These are phyloP conservation scores for Phanerochaete sordida DNA, from an alignment of 768 basidiomycete species.

Conservation along the genomic window DNA sequence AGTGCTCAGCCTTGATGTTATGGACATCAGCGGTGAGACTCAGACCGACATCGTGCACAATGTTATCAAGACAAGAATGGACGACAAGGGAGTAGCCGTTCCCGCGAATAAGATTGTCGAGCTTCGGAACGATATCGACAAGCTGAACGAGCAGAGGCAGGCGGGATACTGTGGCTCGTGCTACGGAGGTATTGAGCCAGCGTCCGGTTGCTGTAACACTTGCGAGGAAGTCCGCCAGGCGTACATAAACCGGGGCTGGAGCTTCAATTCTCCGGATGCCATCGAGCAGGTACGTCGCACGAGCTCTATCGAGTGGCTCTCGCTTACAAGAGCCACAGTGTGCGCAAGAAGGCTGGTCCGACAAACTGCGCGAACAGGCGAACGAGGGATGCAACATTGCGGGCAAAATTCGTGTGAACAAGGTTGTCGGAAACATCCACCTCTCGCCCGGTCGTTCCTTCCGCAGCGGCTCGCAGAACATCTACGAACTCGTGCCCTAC, in stretches of 20 bases:
- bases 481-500: conserved; percentile 92
- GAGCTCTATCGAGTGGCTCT: not conserved
- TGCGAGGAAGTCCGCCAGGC: conserved; percentile 93
- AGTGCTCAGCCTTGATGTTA: conserved; percentile 96
- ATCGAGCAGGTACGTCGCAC: conserved; percentile 80
- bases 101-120: conserved; percentile 54
- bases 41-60: conserved; percentile 91
- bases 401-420: conserved; percentile 92
- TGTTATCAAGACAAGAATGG: conserved; percentile 78
- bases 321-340: conserved; percentile 51
- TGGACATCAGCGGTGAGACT: conserved; percentile 97
- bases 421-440: conserved; percentile 94
- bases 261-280: conserved; percentile 83
- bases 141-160: conserved; percentile 57
- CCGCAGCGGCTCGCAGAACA: conserved; percentile 75
- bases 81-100: conserved; percentile 54
- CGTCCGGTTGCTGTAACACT: conserved; percentile 86
- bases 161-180: conserved; percentile 90
- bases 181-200: conserved; percentile 80
- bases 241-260: conserved; percentile 93
- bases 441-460: conserved; percentile 95
- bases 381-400: conserved; percentile 93
- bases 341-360: conserved; percentile 90
- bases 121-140: conserved; percentile 85
- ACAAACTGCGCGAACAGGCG: conserved; percentile 88